Conservation (phyloP, 192 early-diverging fungal species). For the Coemansia sp. region DNA sequence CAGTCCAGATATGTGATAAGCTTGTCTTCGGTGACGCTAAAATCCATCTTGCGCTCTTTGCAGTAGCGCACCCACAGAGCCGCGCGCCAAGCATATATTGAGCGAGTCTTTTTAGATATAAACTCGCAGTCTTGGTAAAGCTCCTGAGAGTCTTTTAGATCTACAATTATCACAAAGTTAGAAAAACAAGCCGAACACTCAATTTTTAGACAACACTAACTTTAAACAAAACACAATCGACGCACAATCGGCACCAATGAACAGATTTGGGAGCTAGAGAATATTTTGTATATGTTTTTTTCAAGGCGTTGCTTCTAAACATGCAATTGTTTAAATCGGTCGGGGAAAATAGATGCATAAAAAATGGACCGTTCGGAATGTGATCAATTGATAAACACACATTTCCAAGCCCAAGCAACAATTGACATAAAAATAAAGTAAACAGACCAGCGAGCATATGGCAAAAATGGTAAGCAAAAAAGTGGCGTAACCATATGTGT, state of each 20-base stretch:
- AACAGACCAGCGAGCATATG: background rate
- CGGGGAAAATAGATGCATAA: background rate
- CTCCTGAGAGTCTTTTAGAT: slow-evolving; percentile 54
- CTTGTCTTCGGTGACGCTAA: slow-evolving; percentile 47
- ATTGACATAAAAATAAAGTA: background rate
- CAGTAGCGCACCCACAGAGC: slow-evolving; percentile 55
- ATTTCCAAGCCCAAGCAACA: background rate
- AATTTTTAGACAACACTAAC: background rate
- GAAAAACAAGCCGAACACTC: background rate
- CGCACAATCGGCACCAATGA: background rate
- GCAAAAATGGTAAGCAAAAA: background rate
- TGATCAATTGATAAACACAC: background rate
- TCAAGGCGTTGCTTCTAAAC: background rate
- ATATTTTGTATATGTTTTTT: background rate
- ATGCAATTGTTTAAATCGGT: background rate
- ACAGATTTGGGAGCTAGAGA: background rate
- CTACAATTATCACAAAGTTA: slow-evolving; percentile 14
- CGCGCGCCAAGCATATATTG: slow-evolving; percentile 52
- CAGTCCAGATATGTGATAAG: slow-evolving; percentile 51
- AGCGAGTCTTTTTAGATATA: slow-evolving; percentile 55
- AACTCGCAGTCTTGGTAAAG: slow-evolving; percentile 49
- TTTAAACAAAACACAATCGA: background rate
- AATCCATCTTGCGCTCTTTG: slow-evolving; percentile 38
- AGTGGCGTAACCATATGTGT: background rate
- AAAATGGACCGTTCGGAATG: background rate